Base-by-base conservation (phyloP, 1,284 basidiomycete genomes). In the Ganoderma meredithae region DNA sequence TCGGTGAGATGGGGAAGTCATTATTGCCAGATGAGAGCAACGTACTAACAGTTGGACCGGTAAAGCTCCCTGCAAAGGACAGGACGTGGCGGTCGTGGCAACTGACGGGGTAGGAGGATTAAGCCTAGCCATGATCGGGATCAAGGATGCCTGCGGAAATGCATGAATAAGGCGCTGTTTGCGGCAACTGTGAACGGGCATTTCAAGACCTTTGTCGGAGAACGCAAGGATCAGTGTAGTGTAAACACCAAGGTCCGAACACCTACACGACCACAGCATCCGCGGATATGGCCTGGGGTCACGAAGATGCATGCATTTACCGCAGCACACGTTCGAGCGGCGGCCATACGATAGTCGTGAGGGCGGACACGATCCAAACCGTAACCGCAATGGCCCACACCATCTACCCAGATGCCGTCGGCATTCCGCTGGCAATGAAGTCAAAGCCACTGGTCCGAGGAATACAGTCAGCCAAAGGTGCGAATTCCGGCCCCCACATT, bases 1-100 rank as follows among this genome's bases (percentile, higher is more conserved):
- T 83, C 0, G 85, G 84, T 65, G 87, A 86, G 13, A 89, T 78
- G n/a, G 82, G 83, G 74, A 90, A 90, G 70, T 81, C 79, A 36
- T 82, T 74, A 22, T 77, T 78, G 68, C 83, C 83, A 62, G 77
- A 78, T 13, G 85, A 80, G 60, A 74, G 76, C 1, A 87, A 76
- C 17, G 88, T 76, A 31, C 27, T 31, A 36, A 89, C 79, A 66
- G 47, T 49, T 17, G 41, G 22, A 44, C 52, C 52, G 15, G 52
- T 31, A 27, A 60, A 43, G n/a, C 10, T 22, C 12, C 15, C 22
- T 31, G 8, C n/a, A 15, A 60, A 60, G 17, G 40, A 40, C 1
- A 22, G 39, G 10, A 59, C 12, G 15, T 13, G 5, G 13, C 10
- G 13, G 36, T 36, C 10, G 52, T 31, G 52, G 27, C 1, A 53